These are phyloP conservation scores for Dalbergia cochinchinensis DNA, from an alignment of 306 rosid species.

Conservation along the genomic window DNA sequence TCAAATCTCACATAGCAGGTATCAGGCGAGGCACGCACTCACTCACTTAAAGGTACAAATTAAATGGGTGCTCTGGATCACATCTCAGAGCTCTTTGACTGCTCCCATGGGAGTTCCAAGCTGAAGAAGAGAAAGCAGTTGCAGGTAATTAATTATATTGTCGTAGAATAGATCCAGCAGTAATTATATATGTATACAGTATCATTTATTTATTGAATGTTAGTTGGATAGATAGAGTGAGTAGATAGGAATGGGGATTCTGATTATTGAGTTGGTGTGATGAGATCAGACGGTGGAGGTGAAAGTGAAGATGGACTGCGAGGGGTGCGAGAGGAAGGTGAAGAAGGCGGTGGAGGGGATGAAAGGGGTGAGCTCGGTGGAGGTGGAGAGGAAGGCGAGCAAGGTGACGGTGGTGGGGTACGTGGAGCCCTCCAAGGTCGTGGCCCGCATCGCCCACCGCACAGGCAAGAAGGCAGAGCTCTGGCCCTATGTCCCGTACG, in stretches of 20 bases:
- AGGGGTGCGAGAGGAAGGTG: constrained; percentile 88
- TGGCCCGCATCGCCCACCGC: constrained; percentile 70
- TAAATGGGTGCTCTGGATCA: constrained; percentile 66
- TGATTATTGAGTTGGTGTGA: neutral
- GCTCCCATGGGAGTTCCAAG: constrained; percentile 42
- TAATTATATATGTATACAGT: neutral
- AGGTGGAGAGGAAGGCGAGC: constrained; percentile 68
- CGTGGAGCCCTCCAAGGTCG: constrained; percentile 73
- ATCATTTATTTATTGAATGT: no score
- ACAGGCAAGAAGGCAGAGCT: constrained; percentile 87
- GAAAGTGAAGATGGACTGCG: constrained; percentile 88
- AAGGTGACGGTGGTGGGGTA: constrained; percentile 79
- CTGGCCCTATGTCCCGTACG: constrained; percentile 93
- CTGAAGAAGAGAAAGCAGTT: constrained; percentile 62
- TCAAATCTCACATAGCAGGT: no score
- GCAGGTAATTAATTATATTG: constrained; percentile 60
- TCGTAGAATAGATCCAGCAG: no score
- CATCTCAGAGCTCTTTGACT: constrained; percentile 55
- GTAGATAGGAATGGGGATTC: no score
- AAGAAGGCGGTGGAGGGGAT: constrained; percentile 74
- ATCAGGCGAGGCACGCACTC: no score
- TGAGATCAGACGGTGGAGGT: constrained; percentile 82
- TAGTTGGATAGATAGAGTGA: no score
- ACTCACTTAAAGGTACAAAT: no score
- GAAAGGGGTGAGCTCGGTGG: constrained; percentile 79